phyloP scores from a whole-genome alignment of 1,139 yeast genomes.

The Yamadazyma jaroonii region DNA sequence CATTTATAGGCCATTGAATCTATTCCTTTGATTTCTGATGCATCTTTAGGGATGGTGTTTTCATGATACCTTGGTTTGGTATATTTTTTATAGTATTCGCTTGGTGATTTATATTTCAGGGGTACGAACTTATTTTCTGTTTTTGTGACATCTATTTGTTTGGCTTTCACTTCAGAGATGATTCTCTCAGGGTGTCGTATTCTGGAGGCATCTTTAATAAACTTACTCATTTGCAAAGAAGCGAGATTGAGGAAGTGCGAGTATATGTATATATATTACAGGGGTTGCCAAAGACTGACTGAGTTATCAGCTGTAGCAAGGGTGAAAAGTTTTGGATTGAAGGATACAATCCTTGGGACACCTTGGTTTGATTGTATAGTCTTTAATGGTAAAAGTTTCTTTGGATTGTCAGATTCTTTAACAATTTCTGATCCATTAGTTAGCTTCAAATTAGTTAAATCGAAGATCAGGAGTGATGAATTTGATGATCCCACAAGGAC shows the following conservation, averaged over 20 bases:
- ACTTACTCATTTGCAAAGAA: slow-evolving; percentile 4
- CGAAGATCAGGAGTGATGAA: slow-evolving; percentile 61
- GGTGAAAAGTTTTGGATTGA: slow-evolving; percentile 75
- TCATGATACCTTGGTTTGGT: slow-evolving; percentile 11
- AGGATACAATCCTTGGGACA: slow-evolving; percentile 61
- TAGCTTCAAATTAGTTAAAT: slow-evolving; percentile 40
- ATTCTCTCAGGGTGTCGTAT: slow-evolving; percentile 7
- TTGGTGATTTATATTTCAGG: slow-evolving; percentile 4
- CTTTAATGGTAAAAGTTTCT: slow-evolving; percentile 22
- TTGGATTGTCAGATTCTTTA: slow-evolving; percentile 19
- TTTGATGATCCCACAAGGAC: slow-evolving; percentile 65
- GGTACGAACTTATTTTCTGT: slow-evolving; percentile 1
- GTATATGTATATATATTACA: background rate
- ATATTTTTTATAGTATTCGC: slow-evolving; percentile 7
- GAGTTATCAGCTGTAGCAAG: slow-evolving; percentile 78
- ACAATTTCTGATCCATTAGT: slow-evolving; percentile 22
- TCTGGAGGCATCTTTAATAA: slow-evolving; percentile 3
- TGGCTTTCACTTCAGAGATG: background rate
- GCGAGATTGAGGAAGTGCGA: background rate
- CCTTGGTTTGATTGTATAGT: slow-evolving; percentile 27
- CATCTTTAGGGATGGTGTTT: slow-evolving; percentile 21
- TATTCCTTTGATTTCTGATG: slow-evolving; percentile 40
- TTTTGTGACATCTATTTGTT: background rate
- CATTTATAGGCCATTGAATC: slow-evolving; percentile 23
- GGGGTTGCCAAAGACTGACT: slow-evolving; percentile 42